Evolutionary conservation across 1,139 yeast species (phyloP).

Genomic region (Suhomyces wounanorum): DNA sequence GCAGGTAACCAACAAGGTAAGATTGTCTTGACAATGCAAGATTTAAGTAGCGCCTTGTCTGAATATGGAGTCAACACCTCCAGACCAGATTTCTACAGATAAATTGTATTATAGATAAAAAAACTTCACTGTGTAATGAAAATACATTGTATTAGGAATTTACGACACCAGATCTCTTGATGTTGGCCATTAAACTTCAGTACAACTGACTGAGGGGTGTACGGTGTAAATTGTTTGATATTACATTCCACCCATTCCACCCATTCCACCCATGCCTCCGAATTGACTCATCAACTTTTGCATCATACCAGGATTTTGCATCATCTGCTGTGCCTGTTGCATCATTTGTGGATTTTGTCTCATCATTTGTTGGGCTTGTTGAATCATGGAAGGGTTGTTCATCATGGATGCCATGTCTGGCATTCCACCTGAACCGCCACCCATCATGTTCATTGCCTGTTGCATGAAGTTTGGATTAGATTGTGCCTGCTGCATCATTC

Average conservation of each 20-base stretch:
- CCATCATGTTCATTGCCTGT: conserved; percentile 39
- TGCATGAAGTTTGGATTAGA: conserved; percentile 57
- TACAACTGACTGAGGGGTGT: background rate
- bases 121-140: background rate
- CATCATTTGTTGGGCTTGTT: conserved; percentile 56
- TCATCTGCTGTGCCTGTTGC: conserved; percentile 58
- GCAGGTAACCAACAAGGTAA: conserved; percentile 72
- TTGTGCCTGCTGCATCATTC: conserved; percentile 46
- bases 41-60: conserved; percentile 78
- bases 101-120: conserved; percentile 1
- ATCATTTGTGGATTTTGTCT: conserved; percentile 73
- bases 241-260: conserved; percentile 19
- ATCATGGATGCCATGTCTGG: conserved; percentile 37
- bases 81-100: conserved; percentile 89
- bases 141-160: background rate
- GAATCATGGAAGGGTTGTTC: conserved; percentile 41
- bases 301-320: conserved; percentile 61
- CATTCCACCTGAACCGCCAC: conserved; percentile 44
- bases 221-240: background rate
- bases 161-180: background rate
- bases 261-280: conserved; percentile 48
- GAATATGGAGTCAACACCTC: conserved; percentile 92
- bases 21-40: conserved; percentile 84
- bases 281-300: conserved; percentile 80
- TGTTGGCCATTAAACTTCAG: background rate